phyloP scores from a whole-genome alignment of 352 stramenopile genomes.

The Ophiocytium majus region DNA sequence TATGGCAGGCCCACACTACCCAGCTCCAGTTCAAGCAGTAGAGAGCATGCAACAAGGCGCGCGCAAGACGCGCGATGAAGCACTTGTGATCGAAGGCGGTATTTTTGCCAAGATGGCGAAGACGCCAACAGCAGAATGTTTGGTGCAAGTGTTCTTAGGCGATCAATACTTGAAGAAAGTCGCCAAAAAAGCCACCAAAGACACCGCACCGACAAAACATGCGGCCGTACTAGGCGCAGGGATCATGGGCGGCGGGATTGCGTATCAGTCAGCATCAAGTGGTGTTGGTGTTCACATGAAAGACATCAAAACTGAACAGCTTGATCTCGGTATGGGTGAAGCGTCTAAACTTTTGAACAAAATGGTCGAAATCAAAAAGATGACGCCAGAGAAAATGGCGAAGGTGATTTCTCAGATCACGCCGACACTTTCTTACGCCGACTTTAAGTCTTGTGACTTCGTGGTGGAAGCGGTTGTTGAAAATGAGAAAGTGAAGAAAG shows the following conservation, averaged over 20 bases:
- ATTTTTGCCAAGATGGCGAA: constrained; percentile 1
- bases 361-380: constrained; percentile 1
- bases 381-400: constrained; percentile 14
- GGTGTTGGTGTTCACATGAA: not conserved
- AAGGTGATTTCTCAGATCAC: constrained; percentile 17
- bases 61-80: not conserved
- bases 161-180: constrained; percentile 10
- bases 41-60: not conserved
- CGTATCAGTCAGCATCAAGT: not conserved
- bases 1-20: not conserved
- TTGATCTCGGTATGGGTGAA: constrained; percentile 6
- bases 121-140: not conserved
- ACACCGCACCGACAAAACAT: not conserved
- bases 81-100: not conserved
- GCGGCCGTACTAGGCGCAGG: not conserved
- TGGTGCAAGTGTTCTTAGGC: not conserved
- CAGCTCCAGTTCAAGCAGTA: not conserved
- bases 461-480: not conserved
- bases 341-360: constrained; percentile 12
- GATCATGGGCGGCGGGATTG: constrained; percentile 10
- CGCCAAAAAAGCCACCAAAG: not conserved
- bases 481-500: constrained; percentile 20
- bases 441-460: not conserved
- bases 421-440: constrained; percentile 8
- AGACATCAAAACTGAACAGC: constrained; percentile 14